Evolutionary conservation across 345 rosid genomes (phyloP), one percentile per base, ranked within the genome.

Genomic region (Acer yangbiense): DNA sequence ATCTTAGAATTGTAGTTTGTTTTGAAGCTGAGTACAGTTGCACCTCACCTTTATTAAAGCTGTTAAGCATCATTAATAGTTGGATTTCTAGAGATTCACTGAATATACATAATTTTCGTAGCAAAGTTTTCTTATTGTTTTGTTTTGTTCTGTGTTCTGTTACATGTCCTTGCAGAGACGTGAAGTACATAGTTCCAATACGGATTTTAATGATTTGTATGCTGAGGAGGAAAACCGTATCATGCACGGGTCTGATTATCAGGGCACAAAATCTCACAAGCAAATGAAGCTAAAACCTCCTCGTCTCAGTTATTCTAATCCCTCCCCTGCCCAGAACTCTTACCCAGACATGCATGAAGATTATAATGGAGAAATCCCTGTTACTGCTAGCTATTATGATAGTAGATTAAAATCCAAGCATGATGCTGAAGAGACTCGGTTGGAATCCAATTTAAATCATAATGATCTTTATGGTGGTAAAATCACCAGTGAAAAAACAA

Each of bases 211-310:
- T 79, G 89, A 87, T 78, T 81, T 88, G 2, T 77, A 76, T 75
- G 48, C 81, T 61, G 92, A 87, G 32, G 90, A 75, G 16, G 86
- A 77, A 52, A 85, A 82, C 21, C 71, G 77, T 60, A 65, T 68
- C 57, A 68, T 71, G 73, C 81, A 74, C 81, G 84, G 78, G 73
- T 85, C 91, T 83, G 87, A 86, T 80, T 80, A 68, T 80, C 80
- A 63, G 55, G 88, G 82, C 68, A 72, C 71, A 75, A 88, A 80
- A 73, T 81, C 86, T 67, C 86, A 77, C 50, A 80, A 65, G 29
- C 91, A 73, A 79, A 73, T 65, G 64, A 88, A 86, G 76, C 74
- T 78, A 62, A 90, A 83, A 69, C 79, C 89, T 57, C 69, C 85
- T 52, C 50, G 75, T 78, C 82, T 83, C 35, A 66, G 75, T 75